Evolutionary conservation across 2,329 filamentous ascomycete genomes (phyloP).

Genomic region (Clarireedia paspali): DNA sequence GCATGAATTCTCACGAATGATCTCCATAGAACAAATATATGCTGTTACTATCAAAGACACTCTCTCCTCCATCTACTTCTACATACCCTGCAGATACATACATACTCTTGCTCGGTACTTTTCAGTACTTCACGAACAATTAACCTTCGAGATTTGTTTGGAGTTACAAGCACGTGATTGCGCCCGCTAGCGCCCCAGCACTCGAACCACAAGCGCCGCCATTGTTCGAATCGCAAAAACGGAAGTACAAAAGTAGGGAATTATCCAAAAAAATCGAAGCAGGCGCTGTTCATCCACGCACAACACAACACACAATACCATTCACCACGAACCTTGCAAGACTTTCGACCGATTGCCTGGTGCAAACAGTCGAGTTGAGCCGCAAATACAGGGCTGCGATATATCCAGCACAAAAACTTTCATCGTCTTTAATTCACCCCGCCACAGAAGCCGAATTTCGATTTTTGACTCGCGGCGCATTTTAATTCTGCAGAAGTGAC

Average conservation of each 20-base stretch:
- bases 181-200: too few species aligned
- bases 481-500: conserved; percentile 4
- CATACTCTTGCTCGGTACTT: too few species aligned
- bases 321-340: too few species aligned
- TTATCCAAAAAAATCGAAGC: conserved; percentile 1
- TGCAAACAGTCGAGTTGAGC: neutral
- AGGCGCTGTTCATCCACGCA: neutral
- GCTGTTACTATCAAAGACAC: too few species aligned
- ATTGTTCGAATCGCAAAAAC: neutral
- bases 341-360: conserved; percentile 2
- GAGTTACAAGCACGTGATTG: too few species aligned
- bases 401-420: neutral
- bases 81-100: too few species aligned
- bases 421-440: neutral
- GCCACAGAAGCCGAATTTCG: conserved; percentile 6
- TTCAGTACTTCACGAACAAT: neutral
- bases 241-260: neutral
- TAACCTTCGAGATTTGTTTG: neutral
- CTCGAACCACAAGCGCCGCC: neutral
- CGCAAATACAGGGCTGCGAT: too few species aligned
- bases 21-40: too few species aligned
- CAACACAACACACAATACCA: neutral
- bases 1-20: neutral
- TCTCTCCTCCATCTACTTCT: too few species aligned
- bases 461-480: conserved; percentile 4